A percentile compares a stretch with the other conserved stretches of the same genome.
phyloP scores from a whole-genome alignment of 768 basidiomycete species.

The Leccinum olivaceopallidum region DNA sequence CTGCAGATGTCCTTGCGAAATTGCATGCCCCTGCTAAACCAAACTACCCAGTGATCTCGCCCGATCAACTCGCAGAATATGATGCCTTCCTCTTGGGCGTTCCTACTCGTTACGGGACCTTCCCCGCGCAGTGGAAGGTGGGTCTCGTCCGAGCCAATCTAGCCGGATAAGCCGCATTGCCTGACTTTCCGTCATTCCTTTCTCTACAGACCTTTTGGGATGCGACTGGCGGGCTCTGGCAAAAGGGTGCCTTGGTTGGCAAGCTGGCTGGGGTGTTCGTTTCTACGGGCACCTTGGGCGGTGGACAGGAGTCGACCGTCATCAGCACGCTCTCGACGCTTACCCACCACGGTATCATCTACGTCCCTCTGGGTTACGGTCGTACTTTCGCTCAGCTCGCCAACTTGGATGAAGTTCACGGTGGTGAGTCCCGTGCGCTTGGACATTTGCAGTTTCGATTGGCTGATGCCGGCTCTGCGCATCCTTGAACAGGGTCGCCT shows the following conservation, averaged over 20 bases:
- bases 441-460: too few species aligned
- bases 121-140: slow-evolving; percentile 63
- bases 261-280: slow-evolving; percentile 78
- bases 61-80: slow-evolving; percentile 19
- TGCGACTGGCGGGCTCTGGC: slow-evolving; percentile 68
- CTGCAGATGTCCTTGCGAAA: slow-evolving; percentile 60
- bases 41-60: slow-evolving; percentile 42
- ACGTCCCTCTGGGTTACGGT: slow-evolving; percentile 69
- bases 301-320: slow-evolving; percentile 71
- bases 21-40: slow-evolving; percentile 74
- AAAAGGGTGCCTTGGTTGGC: slow-evolving; percentile 56
- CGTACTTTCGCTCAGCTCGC: slow-evolving; percentile 43
- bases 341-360: slow-evolving; percentile 71
- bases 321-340: slow-evolving; percentile 56
- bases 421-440: slow-evolving; percentile 43
- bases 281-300: slow-evolving; percentile 66
- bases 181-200: slow-evolving; percentile 1
- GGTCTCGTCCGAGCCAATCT: slow-evolving; percentile 4
- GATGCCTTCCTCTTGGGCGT: slow-evolving; percentile 47
- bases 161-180: background rate
- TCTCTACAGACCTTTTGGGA: slow-evolving; percentile 69
- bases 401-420: slow-evolving; percentile 50
- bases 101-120: slow-evolving; percentile 46
- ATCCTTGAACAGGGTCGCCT: slow-evolving; percentile 52
- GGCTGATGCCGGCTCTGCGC: background rate